These are phyloP conservation scores for Lachancea sp. DNA, from an alignment of 805 yeast species.

Conservation along the genomic window DNA sequence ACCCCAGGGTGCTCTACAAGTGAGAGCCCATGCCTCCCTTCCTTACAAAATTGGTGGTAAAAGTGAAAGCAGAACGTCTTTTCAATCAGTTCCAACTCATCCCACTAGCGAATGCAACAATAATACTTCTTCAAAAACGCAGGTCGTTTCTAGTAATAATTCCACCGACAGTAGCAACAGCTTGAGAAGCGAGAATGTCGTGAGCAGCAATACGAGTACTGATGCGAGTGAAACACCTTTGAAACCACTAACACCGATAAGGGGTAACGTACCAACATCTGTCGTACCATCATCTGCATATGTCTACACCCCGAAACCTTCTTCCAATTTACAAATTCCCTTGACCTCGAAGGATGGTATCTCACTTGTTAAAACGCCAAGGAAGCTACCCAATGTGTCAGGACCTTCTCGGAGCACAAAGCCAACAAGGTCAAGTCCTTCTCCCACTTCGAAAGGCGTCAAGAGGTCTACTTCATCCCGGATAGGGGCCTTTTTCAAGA, in stretches of 20 bases:
- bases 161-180: slow-evolving; percentile 13
- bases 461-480: slow-evolving; percentile 8
- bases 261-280: neutral
- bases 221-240: slow-evolving; percentile 6
- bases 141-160: slow-evolving; percentile 13
- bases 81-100: slow-evolving; percentile 1
- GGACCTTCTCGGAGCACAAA: neutral
- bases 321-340: neutral
- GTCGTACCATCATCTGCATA: neutral
- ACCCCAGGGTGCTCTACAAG: neutral
- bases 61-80: slow-evolving; percentile 1
- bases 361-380: neutral
- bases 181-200: slow-evolving; percentile 11
- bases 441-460: neutral
- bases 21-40: neutral
- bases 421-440: neutral
- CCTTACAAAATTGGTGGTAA: slow-evolving; percentile 1
- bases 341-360: neutral
- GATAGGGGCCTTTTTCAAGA: slow-evolving; percentile 14
- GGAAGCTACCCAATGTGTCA: neutral
- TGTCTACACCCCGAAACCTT: neutral
- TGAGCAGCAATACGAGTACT: slow-evolving; percentile 9
- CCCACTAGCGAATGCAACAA: slow-evolving; percentile 2
- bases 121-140: slow-evolving; percentile 9
- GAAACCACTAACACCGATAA: neutral